Evolutionary conservation across 2,329 filamentous ascomycete species (phyloP).

Genomic region (Talaromyces sp.): DNA sequence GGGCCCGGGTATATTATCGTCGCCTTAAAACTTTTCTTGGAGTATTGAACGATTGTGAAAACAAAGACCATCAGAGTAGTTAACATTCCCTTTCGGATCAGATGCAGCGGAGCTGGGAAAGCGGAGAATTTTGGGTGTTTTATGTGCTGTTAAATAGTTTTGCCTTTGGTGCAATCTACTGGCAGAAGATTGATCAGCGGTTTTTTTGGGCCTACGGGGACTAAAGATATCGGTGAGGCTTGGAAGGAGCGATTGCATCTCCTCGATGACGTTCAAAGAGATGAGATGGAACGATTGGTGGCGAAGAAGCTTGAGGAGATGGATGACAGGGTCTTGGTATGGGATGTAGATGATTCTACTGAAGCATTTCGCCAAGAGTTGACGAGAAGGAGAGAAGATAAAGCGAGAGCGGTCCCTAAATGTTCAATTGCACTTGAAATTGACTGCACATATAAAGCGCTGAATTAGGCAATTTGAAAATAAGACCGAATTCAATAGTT

Average conservation of each 20-base stretch:
- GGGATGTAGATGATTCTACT: slow-evolving; percentile 17
- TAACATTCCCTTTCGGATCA: slow-evolving; percentile 10
- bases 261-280: slow-evolving; percentile 7
- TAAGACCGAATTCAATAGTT: too few relatives aligned
- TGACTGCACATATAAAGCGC: too few relatives aligned
- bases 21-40: slow-evolving; percentile 20
- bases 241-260: slow-evolving; percentile 13
- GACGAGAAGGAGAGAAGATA: too few relatives aligned
- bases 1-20: slow-evolving; percentile 10
- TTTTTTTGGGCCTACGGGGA: slow-evolving; percentile 6
- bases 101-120: slow-evolving; percentile 17
- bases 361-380: too few relatives aligned
- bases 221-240: not conserved
- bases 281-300: slow-evolving; percentile 12
- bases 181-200: slow-evolving; percentile 7
- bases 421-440: too few relatives aligned
- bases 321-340: slow-evolving; percentile 16
- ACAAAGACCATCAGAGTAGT: slow-evolving; percentile 4
- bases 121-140: slow-evolving; percentile 13
- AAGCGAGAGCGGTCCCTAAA: too few relatives aligned
- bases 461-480: too few relatives aligned
- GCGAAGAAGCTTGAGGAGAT: slow-evolving; percentile 19
- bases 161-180: slow-evolving; percentile 6
- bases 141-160: slow-evolving; percentile 17
- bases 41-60: slow-evolving; percentile 13